Evolutionary conservation across 768 basidiomycete genomes (phyloP).

Genomic region (Obba rivulosa): DNA sequence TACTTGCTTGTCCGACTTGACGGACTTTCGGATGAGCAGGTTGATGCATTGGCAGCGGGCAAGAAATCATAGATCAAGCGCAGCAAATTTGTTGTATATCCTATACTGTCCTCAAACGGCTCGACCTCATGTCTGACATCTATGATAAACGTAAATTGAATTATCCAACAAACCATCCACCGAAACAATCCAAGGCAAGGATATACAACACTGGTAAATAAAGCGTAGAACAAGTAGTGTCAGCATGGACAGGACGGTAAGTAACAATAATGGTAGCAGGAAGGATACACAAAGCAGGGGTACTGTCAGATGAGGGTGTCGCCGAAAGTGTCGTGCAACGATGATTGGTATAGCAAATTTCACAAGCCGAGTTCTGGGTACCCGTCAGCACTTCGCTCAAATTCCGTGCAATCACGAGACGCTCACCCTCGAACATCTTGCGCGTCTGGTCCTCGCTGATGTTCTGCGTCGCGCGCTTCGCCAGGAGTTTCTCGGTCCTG

Average conservation of each 20-base stretch:
- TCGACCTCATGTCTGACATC: no score
- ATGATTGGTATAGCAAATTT: background rate
- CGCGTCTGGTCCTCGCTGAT: conserved; percentile 73
- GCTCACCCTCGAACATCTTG: conserved; percentile 66
- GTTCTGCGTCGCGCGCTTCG: conserved; percentile 73
- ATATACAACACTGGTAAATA: background rate
- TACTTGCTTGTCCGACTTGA: conserved; percentile 91
- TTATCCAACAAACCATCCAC: background rate
- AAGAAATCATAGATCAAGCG: conserved; percentile 4
- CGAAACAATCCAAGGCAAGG: background rate
- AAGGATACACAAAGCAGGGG: background rate
- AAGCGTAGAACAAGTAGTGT: background rate
- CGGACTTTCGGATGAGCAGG: conserved; percentile 75
- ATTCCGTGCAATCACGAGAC: background rate
- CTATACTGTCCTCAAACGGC: no score
- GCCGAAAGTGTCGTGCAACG: conserved; percentile 2
- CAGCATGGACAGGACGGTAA: background rate
- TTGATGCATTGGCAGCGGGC: conserved; percentile 49
- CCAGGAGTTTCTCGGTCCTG: conserved; percentile 86
- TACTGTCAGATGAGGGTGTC: background rate
- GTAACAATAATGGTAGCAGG: background rate
- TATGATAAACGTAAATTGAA: no score
- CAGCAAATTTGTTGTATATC: no score
- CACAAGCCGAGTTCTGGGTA: background rate
- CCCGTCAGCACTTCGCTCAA: background rate